A percentile compares a stretch with the other conserved stretches of the same genome.
Evolutionary conservation across 768 basidiomycete species (phyloP).

Genomic region (Lentinula lateritia): DNA sequence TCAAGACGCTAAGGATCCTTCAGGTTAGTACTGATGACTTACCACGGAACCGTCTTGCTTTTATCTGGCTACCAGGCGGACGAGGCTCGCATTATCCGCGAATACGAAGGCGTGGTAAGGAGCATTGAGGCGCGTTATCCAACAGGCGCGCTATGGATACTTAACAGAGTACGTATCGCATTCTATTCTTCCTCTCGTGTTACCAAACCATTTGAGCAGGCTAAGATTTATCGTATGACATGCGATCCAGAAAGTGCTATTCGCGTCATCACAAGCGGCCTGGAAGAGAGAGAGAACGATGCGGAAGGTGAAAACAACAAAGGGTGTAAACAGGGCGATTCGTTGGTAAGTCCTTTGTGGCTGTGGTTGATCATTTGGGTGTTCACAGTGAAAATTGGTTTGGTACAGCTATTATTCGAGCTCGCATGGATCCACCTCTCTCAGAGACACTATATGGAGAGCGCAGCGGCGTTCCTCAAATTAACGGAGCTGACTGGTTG

Average conservation of each 20-base stretch:
- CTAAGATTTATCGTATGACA: conserved; percentile 69
- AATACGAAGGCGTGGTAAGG: conserved; percentile 58
- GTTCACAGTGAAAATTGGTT: not conserved
- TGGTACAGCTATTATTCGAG: conserved; percentile 60
- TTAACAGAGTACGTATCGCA: conserved; percentile 50
- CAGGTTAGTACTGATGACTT: conserved; percentile 78
- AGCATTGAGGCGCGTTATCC: conserved; percentile 59
- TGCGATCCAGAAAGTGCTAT: conserved; percentile 63
- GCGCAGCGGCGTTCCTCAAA: conserved; percentile 59
- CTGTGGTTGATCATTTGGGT: not conserved
- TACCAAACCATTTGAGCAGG: conserved; percentile 29
- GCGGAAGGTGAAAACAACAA: not conserved
- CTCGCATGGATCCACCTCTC: conserved; percentile 72
- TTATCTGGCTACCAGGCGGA: conserved; percentile 75
- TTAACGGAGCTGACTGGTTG: conserved; percentile 68
- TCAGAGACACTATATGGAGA: conserved; percentile 58
- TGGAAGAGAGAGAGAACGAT: not conserved
- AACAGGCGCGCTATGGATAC: conserved; percentile 64
- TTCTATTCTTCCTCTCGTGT: not conserved
- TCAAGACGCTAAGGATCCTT: conserved; percentile 1
- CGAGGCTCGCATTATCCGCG: conserved; percentile 53
- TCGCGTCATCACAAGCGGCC: conserved; percentile 37
- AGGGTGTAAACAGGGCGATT: conserved; percentile 49
- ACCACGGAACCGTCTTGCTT: conserved; percentile 65
- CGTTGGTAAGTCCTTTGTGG: conserved; percentile 39